These are phyloP conservation scores for Warburgia ugandensis DNA, from an alignment of 164 flowering plant genomes.

Conservation along the genomic window DNA sequence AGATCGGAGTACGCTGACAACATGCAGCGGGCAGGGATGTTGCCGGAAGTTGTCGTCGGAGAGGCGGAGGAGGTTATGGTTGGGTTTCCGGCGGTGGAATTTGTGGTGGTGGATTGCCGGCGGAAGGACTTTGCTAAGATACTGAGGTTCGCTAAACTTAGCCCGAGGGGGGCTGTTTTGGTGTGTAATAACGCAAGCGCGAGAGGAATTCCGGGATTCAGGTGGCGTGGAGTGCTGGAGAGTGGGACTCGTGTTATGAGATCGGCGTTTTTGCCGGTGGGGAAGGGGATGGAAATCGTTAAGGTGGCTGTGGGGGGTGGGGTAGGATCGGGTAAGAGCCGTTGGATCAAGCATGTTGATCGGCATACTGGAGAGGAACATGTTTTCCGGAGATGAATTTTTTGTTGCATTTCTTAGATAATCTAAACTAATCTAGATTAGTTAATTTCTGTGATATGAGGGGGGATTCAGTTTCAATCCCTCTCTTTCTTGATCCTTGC, in stretches of 20 bases:
- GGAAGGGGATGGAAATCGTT: constrained; percentile 73
- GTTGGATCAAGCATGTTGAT: constrained; percentile 62
- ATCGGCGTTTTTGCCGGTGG: constrained; percentile 71
- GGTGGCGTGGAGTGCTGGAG: constrained; percentile 41
- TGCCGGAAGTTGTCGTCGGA: constrained; percentile 54
- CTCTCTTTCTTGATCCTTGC: no score
- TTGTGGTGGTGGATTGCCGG: constrained; percentile 62
- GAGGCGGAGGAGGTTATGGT: constrained; percentile 51
- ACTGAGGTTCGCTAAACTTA: constrained; percentile 39
- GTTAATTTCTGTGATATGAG: no score
- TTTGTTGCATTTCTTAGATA: no score
- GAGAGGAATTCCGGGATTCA: constrained; percentile 28
- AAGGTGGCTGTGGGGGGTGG: constrained; percentile 39
- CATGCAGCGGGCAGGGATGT: constrained; percentile 23
- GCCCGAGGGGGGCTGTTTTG: constrained; percentile 63
- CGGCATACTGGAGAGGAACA: constrained; percentile 39
- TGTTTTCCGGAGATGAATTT: constrained; percentile 36
- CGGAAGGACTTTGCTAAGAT: constrained; percentile 36
- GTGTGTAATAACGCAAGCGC: constrained; percentile 51
- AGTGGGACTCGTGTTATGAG: constrained; percentile 43
- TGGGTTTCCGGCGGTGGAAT: constrained; percentile 49
- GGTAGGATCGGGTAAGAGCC: constrained; percentile 17
- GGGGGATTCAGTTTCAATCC: no score
- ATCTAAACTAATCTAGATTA: no score
- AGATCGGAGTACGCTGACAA: constrained; percentile 38